Percentiles rank a stretch among this genome's conserved stretches.
These are phyloP conservation scores for Ensete glaucum DNA, from an alignment of 176 grass and related monocot species.

Conservation along the genomic window DNA sequence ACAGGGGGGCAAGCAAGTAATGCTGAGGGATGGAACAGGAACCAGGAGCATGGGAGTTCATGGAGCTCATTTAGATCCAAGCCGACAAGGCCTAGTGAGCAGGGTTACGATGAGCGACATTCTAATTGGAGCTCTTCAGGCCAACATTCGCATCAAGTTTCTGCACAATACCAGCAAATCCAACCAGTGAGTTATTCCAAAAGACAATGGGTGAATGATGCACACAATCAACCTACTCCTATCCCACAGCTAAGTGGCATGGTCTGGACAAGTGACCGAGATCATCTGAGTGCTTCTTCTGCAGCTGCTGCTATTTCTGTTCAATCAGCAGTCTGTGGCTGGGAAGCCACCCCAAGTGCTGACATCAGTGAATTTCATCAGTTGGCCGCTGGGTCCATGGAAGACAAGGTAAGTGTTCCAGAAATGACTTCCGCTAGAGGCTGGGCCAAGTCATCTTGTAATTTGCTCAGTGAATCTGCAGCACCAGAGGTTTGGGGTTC, in stretches of 20 bases:
- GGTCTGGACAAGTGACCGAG: constrained; percentile 22
- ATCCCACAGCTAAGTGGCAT: constrained; percentile 26
- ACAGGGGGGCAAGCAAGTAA: constrained; percentile 17
- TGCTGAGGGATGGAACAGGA: constrained; percentile 25
- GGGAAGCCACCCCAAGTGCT: constrained; percentile 33
- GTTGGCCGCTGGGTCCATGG: constrained; percentile 33
- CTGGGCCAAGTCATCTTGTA: constrained; percentile 37
- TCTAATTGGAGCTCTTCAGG: constrained; percentile 25
- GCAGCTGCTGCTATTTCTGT: constrained; percentile 8
- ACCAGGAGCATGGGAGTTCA: constrained; percentile 38
- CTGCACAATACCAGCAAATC: constrained; percentile 24
- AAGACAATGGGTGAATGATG: constrained; percentile 24
- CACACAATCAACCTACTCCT: constrained; percentile 18
- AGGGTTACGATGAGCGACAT: constrained; percentile 27
- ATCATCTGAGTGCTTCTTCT: constrained; percentile 22
- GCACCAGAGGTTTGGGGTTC: constrained; percentile 29
- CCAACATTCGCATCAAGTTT: constrained; percentile 39
- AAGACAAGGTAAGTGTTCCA: constrained; percentile 25
- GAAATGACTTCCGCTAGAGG: constrained; percentile 39
- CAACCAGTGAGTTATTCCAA: constrained; percentile 27
- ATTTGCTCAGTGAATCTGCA: constrained; percentile 29
- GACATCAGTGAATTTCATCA: constrained; percentile 13
- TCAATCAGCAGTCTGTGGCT: constrained; percentile 43
- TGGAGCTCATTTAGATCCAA: constrained; percentile 39
- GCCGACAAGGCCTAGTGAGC: constrained; percentile 21